Evolutionary conservation across 2,329 filamentous ascomycete genomes (phyloP).

Genomic region (Trichoderma pleuroti): DNA sequence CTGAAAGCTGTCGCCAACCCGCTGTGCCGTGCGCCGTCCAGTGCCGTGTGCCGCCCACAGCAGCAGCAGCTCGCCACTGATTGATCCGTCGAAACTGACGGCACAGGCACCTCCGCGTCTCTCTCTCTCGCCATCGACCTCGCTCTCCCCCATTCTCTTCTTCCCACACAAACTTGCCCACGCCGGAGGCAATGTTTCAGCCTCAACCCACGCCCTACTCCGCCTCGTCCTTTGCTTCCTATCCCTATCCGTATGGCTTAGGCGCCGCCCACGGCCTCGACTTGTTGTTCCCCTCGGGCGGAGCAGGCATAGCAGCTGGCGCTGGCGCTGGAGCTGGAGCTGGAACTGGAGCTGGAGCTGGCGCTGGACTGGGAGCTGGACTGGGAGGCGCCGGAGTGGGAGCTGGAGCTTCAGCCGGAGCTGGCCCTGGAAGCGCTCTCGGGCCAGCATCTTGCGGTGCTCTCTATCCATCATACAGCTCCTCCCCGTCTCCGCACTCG

Average conservation of each 20-base stretch:
- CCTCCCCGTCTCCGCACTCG: conserved; percentile 11
- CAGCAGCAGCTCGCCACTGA: not conserved
- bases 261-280: conserved; percentile 24
- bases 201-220: conserved; percentile 49
- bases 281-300: conserved; percentile 21
- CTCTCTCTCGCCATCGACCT: not conserved
- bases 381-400: not conserved
- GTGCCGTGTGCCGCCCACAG: not conserved
- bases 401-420: conserved; percentile 1
- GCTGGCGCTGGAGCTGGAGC: not conserved
- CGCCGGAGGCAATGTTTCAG: conserved; percentile 51
- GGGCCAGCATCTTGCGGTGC: not conserved
- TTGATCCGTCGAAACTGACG: not conserved
- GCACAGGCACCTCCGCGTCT: too few species aligned
- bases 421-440: conserved; percentile 3
- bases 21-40: not conserved
- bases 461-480: conserved; percentile 5
- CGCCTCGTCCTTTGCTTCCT: conserved; percentile 37
- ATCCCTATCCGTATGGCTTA: conserved; percentile 38
- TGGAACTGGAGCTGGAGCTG: not conserved
- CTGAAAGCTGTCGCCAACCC: not conserved
- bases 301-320: not conserved
- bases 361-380: not conserved
- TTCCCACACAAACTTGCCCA: not conserved
- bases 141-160: not conserved